Conservation (phyloP, 805 yeast species). For the Naumovozyma castellii region DNA sequence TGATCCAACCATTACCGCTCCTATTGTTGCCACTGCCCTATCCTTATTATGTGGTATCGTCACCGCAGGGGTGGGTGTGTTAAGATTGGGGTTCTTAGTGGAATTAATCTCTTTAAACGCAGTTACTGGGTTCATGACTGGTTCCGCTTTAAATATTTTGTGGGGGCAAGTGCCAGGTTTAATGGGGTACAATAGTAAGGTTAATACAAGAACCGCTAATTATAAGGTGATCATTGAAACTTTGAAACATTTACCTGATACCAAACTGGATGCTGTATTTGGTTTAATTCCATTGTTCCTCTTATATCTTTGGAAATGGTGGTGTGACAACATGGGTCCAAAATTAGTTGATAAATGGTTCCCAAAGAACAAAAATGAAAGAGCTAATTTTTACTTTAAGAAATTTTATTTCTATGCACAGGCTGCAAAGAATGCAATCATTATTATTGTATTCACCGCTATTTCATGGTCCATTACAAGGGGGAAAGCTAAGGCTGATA, state of each 20-base stretch:
- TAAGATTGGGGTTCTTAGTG: slow-evolving; percentile 78
- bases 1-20: slow-evolving; percentile 38
- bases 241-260: slow-evolving; percentile 57
- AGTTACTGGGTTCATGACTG: slow-evolving; percentile 89
- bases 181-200: slow-evolving; percentile 60
- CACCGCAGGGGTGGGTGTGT: slow-evolving; percentile 70
- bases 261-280: slow-evolving; percentile 79
- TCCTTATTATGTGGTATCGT: slow-evolving; percentile 80
- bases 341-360: slow-evolving; percentile 49
- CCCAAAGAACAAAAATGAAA: slow-evolving; percentile 9
- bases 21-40: slow-evolving; percentile 70
- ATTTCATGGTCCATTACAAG: slow-evolving; percentile 69
- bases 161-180: slow-evolving; percentile 80
- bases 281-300: slow-evolving; percentile 68
- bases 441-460: slow-evolving; percentile 72
- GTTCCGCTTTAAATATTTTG: slow-evolving; percentile 78
- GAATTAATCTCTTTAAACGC: slow-evolving; percentile 89
- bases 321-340: slow-evolving; percentile 45
- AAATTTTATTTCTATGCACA: slow-evolving; percentile 55
- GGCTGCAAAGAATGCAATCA: slow-evolving; percentile 73
- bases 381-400: slow-evolving; percentile 20
- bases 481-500: slow-evolving; percentile 34
- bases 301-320: slow-evolving; percentile 63
- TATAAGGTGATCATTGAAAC: slow-evolving; percentile 62
- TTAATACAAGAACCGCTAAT: slow-evolving; percentile 66